Base-by-base conservation (phyloP, 495 filamentous ascomycete genomes). In the Friedmanniomyces simplex region DNA sequence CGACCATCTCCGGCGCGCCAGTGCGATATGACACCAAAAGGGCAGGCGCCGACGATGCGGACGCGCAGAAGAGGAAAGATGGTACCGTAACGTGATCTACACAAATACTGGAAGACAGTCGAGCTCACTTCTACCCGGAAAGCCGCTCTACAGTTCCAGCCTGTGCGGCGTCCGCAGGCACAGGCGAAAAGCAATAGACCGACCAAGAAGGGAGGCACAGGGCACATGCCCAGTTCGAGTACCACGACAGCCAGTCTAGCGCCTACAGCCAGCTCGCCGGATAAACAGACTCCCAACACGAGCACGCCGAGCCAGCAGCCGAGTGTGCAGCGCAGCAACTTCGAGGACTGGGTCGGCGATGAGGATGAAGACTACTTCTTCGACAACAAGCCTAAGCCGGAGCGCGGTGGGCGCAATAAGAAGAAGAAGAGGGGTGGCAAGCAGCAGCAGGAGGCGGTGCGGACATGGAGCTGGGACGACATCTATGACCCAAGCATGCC, bases 381-480 rank as follows among this genome's bases (percentile, higher is more conserved):
- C 13, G 74, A 84, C 58, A 86, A 87, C 71, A 78, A 82, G 25
- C 41, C 55, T 32, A 58, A 45, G 50, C 55, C 20, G 11, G 80
- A 84, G 63, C 82, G 90, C 53, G 88, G 88, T 41, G 88, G 88
- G n/a, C 75, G 81, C 57, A 91, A 88, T 70, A 90, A 89, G 73
- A 83, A 87, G 68, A 91, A 89, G 72, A 91, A 91, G 74, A 82
- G 87, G 68, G 93, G 90, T 76, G 93, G 91, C 76, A 81, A 82
- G 62, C 74, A 76, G 37, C 74, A 80, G 39, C 69, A 77, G 7
- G 78, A 73, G 42, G 86, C 87, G 42, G 30, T 46, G 2, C 51
- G 43, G 25, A 20, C 39, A 8, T 59, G 55, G 57, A 55, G 53
- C 46, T 96, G 91, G 91, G 88, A 95, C 66, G 91, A 95, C 67